Conservation (phyloP, 768 basidiomycete species). For the Mrakia gelida region DNA sequence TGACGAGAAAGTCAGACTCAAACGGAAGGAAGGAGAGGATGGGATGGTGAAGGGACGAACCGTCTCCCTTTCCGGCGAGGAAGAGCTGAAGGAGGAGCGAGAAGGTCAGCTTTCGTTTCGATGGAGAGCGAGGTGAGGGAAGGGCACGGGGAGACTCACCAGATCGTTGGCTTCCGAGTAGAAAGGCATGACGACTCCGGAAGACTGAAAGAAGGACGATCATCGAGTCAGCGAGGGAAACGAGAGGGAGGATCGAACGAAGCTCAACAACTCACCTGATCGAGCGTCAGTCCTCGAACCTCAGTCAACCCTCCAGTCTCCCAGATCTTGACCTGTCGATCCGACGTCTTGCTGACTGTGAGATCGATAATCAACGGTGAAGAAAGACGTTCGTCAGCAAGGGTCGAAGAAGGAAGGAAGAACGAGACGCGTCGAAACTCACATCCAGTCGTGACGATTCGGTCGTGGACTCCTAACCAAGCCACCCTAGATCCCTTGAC, state of each 20-base stretch:
- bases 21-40: neutral
- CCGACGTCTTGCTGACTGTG: constrained; percentile 87
- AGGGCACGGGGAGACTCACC: constrained; percentile 43
- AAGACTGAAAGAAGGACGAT: constrained; percentile 41
- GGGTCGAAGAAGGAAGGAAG: neutral
- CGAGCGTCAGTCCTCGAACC: constrained; percentile 71
- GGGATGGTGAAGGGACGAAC: constrained; percentile 33
- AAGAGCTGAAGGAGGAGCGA: neutral
- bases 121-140: neutral
- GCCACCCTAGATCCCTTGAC: constrained; percentile 84
- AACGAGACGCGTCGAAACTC: neutral
- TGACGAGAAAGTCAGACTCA: constrained; percentile 30
- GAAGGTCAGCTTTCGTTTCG: constrained; percentile 17
- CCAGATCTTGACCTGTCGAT: constrained; percentile 86
- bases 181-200: constrained; percentile 79
- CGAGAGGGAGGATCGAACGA: too few relatives aligned
- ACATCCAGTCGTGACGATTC: constrained; percentile 80
- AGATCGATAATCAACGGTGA: too few relatives aligned
- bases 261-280: constrained; percentile 53
- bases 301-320: constrained; percentile 71
- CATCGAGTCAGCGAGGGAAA: too few relatives aligned
- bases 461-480: constrained; percentile 87
- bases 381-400: neutral
- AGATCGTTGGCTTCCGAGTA: constrained; percentile 87
- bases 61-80: constrained; percentile 76